Conservation (phyloP, 2,329 filamentous ascomycete genomes). For the Aureobasidium melanogenum region DNA sequence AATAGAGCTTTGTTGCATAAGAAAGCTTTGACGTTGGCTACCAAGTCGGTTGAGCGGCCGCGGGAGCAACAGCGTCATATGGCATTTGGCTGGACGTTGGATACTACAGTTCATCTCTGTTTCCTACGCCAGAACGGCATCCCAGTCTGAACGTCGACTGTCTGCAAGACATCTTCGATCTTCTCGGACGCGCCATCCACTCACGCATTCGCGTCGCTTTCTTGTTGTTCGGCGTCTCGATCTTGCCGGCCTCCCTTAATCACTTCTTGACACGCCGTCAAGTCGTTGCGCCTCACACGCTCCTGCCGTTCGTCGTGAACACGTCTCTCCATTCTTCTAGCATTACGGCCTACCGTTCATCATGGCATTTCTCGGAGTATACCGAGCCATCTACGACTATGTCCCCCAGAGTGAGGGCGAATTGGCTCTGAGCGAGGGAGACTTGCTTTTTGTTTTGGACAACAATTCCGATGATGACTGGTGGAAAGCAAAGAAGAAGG, state of each 20-base stretch:
- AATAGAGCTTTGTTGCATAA: neutral
- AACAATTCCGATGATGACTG: conserved; percentile 69
- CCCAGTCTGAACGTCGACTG: neutral
- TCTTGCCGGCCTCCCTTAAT: neutral
- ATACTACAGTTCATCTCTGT: neutral
- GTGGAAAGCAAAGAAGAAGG: conserved; percentile 95
- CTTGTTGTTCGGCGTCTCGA: neutral
- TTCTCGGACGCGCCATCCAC: neutral
- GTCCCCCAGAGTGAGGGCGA: conserved; percentile 77
- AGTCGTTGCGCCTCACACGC: neutral
- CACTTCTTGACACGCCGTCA: neutral
- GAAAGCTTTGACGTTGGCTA: neutral
- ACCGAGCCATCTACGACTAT: conserved; percentile 89
- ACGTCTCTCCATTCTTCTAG: neutral
- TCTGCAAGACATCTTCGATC: neutral
- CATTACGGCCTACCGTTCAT: neutral
- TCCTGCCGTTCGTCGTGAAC: neutral
- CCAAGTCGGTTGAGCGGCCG: neutral
- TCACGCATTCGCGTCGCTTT: neutral
- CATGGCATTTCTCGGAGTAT: conserved; percentile 91
- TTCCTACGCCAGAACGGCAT: neutral
- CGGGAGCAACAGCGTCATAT: neutral
- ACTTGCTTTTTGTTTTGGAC: conserved; percentile 80
- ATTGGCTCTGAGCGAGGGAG: conserved; percentile 74
- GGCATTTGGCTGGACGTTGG: neutral